Percentiles rank a stretch among this genome's conserved stretches.
Conservation (phyloP, 371 early-diverging fungal genomes). For the Syncephalastrum monosporum region DNA sequence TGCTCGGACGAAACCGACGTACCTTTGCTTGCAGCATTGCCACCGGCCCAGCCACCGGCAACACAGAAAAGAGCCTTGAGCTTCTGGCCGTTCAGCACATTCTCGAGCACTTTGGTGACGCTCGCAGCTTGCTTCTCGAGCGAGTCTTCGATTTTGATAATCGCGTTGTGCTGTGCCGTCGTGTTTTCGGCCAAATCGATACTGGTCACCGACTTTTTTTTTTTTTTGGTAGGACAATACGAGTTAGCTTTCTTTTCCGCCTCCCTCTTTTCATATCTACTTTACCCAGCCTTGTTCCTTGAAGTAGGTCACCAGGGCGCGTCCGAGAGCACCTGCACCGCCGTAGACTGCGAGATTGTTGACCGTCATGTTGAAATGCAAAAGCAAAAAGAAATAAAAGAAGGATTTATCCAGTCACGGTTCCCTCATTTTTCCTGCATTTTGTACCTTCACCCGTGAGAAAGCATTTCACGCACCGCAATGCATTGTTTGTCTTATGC, state of each 20-base stretch:
- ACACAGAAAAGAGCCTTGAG: slow-evolving; percentile 88
- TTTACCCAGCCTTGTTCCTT: slow-evolving; percentile 71
- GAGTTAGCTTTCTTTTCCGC: neutral
- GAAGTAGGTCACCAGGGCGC: slow-evolving; percentile 71
- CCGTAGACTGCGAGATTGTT: slow-evolving; percentile 82
- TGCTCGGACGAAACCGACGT: slow-evolving; percentile 2
- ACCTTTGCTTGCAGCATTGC: slow-evolving; percentile 78
- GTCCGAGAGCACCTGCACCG: slow-evolving; percentile 90
- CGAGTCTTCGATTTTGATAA: slow-evolving; percentile 41
- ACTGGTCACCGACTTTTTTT: slow-evolving; percentile 68
- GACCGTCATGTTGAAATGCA: slow-evolving; percentile 27
- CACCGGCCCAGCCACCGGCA: slow-evolving; percentile 97
- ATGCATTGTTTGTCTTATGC: no score
- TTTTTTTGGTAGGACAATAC: slow-evolving; percentile 3
- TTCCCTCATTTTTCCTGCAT: no score
- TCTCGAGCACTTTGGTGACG: slow-evolving; percentile 41
- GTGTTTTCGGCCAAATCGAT: slow-evolving; percentile 75
- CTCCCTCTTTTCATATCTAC: neutral
- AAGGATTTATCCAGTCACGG: no score
- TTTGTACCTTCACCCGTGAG: no score
- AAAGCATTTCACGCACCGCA: no score
- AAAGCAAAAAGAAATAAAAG: slow-evolving; percentile 3
- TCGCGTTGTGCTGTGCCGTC: slow-evolving; percentile 73
- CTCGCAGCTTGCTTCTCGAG: slow-evolving; percentile 63
- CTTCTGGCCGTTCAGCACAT: slow-evolving; percentile 43